Evolutionary conservation across 345 rosid genomes (phyloP).

Genomic region (Heritiera fomes): DNA sequence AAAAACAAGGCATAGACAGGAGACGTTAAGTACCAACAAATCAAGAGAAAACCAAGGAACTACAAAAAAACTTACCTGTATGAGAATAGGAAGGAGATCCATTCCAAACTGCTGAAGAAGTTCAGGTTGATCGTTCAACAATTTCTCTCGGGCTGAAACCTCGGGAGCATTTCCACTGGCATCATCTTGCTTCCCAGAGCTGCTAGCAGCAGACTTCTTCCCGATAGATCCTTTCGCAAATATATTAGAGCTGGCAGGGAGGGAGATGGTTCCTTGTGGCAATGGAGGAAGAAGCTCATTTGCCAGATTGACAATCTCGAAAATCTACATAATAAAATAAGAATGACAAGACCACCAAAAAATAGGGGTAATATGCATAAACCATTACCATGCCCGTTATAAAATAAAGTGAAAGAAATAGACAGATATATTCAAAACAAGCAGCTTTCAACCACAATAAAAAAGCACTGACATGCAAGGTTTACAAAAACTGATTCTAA

Average conservation of each 20-base stretch:
- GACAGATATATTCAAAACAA: background rate
- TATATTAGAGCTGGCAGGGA: conserved; percentile 72
- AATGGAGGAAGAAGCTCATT: conserved; percentile 98
- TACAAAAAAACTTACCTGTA: conserved; percentile 58
- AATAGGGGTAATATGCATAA: conserved; percentile 9
- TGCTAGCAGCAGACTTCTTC: conserved; percentile 64
- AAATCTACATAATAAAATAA: conserved; percentile 47
- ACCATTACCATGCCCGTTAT: background rate
- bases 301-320: conserved; percentile 97
- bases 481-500: background rate
- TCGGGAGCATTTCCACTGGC: conserved; percentile 49
- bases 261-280: conserved; percentile 88
- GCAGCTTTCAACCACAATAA: background rate
- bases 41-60: conserved; percentile 21
- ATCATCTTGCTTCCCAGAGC: conserved; percentile 70
- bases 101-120: conserved; percentile 92
- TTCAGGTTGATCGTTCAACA: conserved; percentile 86
- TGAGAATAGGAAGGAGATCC: conserved; percentile 94
- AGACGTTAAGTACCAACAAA: conserved; percentile 22
- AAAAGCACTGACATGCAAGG: background rate
- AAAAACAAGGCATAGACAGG: conserved; percentile 18
- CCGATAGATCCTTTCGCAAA: conserved; percentile 68
- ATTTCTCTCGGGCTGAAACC: conserved; percentile 78
- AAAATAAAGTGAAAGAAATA: background rate
- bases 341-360: background rate